Evolutionary conservation across 2,329 filamentous ascomycete species (phyloP), one percentile per base, ranked within the genome.

Genomic region (Aspergillus texensis): DNA sequence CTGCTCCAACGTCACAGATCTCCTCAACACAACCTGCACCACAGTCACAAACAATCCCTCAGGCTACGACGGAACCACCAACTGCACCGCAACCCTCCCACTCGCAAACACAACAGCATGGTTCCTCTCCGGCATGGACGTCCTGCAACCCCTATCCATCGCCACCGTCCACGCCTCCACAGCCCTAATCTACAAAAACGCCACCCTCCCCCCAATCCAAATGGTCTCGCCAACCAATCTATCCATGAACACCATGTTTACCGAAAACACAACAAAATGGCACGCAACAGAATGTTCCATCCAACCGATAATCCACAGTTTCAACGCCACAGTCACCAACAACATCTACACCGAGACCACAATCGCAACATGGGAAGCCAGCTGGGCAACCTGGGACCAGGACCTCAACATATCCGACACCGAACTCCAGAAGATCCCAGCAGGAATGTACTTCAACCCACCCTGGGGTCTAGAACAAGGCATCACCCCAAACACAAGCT

Each of bases 1-100:
- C n/a, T 67, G 65, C 45, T 50, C 60, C 1, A 46, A 67, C 32
- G 41, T 67, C 19, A 63, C 65, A n/a, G 39, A 63, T 14, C 30
- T 28, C 8, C 57, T 66, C 9, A 16, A 57, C 8, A 39, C 16
- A 26, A 8, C 46, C 36, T 48, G 26, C 14, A 6, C 30, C 26
- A 16, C 30, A 19, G 4, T 53, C 19, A 57, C 59, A 4, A 19
- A 36, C n/a, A 8, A 21, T 24, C 28, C 10, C 10, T 6, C 11
- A 0, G 43, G 55, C 5, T 16, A 53, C 6, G 53, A 52, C 19
- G 55, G 26, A 19, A 11, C 8, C 1, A 61, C 28, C 3, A 58
- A 57, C 43, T 53, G 50, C 50, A 36, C 62, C 1, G 14, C 48
- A 14, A 36, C 34, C n/a, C 26, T 66, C 8, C 21, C 36, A 19